These are phyloP conservation scores for Rachicladosporium sp. DNA, from an alignment of 2,329 filamentous ascomycete genomes.

Conservation along the genomic window DNA sequence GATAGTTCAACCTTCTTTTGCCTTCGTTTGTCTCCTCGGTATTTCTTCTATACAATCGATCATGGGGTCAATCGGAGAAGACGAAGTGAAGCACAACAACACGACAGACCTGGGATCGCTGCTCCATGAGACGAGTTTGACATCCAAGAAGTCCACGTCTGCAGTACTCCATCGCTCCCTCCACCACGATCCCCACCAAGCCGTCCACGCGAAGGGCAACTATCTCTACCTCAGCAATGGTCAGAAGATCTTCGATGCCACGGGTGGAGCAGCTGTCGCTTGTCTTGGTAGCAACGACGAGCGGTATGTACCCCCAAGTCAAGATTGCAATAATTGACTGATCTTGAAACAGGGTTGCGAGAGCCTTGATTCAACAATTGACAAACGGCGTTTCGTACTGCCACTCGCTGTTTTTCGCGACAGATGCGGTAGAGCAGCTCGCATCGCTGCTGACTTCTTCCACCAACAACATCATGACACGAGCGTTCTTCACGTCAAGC, in stretches of 20 bases:
- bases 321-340: background rate
- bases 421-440: conserved; percentile 40
- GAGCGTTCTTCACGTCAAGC: conserved; percentile 45
- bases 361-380: conserved; percentile 49
- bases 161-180: conserved; percentile 43
- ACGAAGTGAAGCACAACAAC: no score
- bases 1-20: no score
- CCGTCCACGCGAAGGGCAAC: conserved; percentile 37
- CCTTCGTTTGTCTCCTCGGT: no score
- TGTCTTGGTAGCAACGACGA: conserved; percentile 56
- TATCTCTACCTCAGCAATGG: conserved; percentile 44
- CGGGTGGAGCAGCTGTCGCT: conserved; percentile 59
- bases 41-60: no score
- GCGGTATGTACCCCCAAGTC: conserved; percentile 22
- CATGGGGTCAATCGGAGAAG: no score
- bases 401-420: conserved; percentile 47
- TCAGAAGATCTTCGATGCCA: conserved; percentile 55
- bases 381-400: conserved; percentile 44
- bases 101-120: no score
- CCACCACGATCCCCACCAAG: conserved; percentile 33
- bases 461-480: conserved; percentile 41
- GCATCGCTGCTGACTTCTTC: conserved; percentile 38
- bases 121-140: background rate
- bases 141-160: conserved; percentile 5
- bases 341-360: conserved; percentile 32